Evolutionary conservation across 2,329 filamentous ascomycete species (phyloP).

Genomic region (Xylariaceae sp.): DNA sequence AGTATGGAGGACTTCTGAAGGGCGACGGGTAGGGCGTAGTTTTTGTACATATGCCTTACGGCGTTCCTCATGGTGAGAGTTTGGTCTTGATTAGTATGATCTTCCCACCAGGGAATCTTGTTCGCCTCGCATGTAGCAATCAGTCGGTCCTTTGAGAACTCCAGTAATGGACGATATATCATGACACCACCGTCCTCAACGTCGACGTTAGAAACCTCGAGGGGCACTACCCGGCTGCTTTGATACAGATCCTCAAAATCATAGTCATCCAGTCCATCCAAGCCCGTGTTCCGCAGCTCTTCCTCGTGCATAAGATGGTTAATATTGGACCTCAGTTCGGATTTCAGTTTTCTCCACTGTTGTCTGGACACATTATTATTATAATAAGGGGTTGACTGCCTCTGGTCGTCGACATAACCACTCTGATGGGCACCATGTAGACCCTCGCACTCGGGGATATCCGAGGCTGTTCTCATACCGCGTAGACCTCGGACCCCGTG

Average conservation of each 20-base stretch:
- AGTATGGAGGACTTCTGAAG: constrained; percentile 71
- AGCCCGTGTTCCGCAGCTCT: constrained; percentile 25
- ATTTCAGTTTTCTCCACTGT: constrained; percentile 36
- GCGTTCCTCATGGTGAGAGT: constrained; percentile 84
- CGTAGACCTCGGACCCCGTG: constrained; percentile 73
- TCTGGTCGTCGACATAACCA: constrained; percentile 60
- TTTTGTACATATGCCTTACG: constrained; percentile 69
- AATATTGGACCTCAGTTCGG: constrained; percentile 37
- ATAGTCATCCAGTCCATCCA: constrained; percentile 24
- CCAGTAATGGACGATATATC: constrained; percentile 73
- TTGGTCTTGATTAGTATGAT: constrained; percentile 79
- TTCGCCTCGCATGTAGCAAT: constrained; percentile 75
- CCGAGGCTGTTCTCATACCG: constrained; percentile 69
- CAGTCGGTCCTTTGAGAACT: constrained; percentile 75
- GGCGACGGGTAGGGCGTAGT: constrained; percentile 70
- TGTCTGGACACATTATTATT: constrained; percentile 41
- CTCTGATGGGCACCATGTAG: constrained; percentile 75
- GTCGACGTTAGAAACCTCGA: constrained; percentile 36
- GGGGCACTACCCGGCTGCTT: constrained; percentile 15
- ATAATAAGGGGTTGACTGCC: constrained; percentile 45
- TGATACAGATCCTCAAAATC: constrained; percentile 34
- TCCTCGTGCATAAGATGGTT: constrained; percentile 19
- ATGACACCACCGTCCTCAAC: constrained; percentile 71
- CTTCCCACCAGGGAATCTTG: constrained; percentile 78
- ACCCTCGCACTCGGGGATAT: constrained; percentile 85